These are phyloP conservation scores for Jackrogersella minutella DNA, from an alignment of 495 filamentous ascomycete genomes.

Conservation along the genomic window DNA sequence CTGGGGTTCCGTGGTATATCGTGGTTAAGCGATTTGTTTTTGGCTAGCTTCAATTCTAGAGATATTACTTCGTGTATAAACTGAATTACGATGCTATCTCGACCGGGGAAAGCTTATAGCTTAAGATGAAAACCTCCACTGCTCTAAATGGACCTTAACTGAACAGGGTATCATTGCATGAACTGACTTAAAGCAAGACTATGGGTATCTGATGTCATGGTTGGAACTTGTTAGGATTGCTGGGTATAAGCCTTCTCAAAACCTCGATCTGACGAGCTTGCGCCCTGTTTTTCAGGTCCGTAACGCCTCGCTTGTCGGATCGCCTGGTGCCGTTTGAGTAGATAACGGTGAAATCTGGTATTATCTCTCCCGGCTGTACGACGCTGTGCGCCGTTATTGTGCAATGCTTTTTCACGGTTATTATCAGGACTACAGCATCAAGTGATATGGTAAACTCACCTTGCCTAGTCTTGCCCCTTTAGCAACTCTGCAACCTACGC, in stretches of 20 bases:
- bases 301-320: constrained; percentile 62
- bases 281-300: constrained; percentile 62
- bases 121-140: too few relatives aligned
- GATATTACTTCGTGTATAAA: too few relatives aligned
- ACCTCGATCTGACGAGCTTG: constrained; percentile 70
- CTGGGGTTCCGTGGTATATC: constrained; percentile 32
- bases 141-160: too few relatives aligned
- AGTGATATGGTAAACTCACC: constrained; percentile 51
- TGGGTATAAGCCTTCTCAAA: constrained; percentile 67
- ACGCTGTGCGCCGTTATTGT: constrained; percentile 57
- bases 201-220: constrained; percentile 33
- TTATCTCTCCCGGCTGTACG: constrained; percentile 60
- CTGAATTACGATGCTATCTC: too few relatives aligned
- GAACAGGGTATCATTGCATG: constrained; percentile 29
- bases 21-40: constrained; percentile 33
- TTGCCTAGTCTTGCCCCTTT: constrained; percentile 70
- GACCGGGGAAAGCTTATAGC: too few relatives aligned
- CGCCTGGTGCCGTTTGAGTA: constrained; percentile 67
- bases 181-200: constrained; percentile 3
- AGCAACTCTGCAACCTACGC: constrained; percentile 67
- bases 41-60: too few relatives aligned
- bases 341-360: constrained; percentile 72
- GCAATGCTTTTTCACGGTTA: constrained; percentile 61
- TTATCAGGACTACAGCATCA: not conserved
- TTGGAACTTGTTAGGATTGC: constrained; percentile 67